Percentiles rank a stretch among this genome's conserved stretches.
These are phyloP conservation scores for Saccharomycopsis oosterbeekiorum DNA, from an alignment of 805 yeast genomes.

Conservation along the genomic window DNA sequence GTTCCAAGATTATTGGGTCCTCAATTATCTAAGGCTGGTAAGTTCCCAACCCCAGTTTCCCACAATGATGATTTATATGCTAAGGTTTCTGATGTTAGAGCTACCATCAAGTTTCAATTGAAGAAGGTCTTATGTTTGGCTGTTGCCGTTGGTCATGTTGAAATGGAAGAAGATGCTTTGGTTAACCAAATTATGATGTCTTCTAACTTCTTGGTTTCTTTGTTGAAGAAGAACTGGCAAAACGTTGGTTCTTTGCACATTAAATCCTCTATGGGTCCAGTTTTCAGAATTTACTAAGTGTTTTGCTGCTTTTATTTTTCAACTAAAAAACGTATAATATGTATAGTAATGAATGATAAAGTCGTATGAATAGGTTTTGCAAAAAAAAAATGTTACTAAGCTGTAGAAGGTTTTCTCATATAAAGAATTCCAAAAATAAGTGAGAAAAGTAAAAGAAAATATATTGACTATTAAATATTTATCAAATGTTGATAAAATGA, in stretches of 20 bases:
- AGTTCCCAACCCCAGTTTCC: conserved; percentile 99
- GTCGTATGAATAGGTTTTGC: background rate
- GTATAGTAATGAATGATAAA: background rate
- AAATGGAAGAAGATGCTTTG: conserved; percentile 94
- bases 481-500: background rate
- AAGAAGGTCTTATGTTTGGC: conserved; percentile 99
- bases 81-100: conserved; percentile 94
- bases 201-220: conserved; percentile 96
- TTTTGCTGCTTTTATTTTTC: conserved; percentile 14
- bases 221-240: conserved; percentile 99
- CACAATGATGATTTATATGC: conserved; percentile 96
- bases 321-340: background rate
- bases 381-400: background rate
- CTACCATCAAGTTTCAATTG: conserved; percentile 99
- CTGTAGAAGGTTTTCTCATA: background rate
- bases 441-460: background rate
- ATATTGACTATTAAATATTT: background rate
- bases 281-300: conserved; percentile 95
- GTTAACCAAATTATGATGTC: conserved; percentile 98
- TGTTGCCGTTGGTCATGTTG: conserved; percentile 99
- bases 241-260: conserved; percentile 98
- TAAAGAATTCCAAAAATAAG: background rate
- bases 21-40: conserved; percentile 99
- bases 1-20: conserved; percentile 99
- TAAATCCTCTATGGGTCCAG: conserved; percentile 99